Percentiles rank a stretch among this genome's conserved stretches.
These are phyloP conservation scores for Haematococcus sp. DNA, from an alignment of 139 green algal species.

Conservation along the genomic window DNA sequence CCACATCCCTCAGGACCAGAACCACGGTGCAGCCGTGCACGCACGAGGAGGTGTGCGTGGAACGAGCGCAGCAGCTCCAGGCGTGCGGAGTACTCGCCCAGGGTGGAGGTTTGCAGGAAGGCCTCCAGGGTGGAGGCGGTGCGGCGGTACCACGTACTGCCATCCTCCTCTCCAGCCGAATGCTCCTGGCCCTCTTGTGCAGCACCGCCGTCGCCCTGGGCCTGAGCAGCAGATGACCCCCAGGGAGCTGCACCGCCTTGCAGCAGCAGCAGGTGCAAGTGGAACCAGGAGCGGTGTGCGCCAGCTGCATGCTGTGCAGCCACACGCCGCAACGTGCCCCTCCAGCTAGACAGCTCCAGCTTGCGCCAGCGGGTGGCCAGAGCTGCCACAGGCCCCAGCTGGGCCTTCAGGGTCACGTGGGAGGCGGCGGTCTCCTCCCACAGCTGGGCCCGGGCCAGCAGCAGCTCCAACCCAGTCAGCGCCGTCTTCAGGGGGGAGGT, in stretches of 20 bases:
- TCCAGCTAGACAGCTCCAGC: constrained; percentile 89
- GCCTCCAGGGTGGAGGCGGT: constrained; percentile 71
- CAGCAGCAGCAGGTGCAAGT: constrained; percentile 76
- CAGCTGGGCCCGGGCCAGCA: constrained; percentile 80
- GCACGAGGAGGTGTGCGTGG: constrained; percentile 44
- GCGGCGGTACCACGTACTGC: constrained; percentile 22
- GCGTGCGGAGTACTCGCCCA: constrained; percentile 82
- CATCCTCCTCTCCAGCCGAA: background rate
- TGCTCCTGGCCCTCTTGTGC: constrained; percentile 13
- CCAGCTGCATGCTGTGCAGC: constrained; percentile 46
- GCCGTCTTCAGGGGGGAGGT: constrained; percentile 73
- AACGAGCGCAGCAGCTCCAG: constrained; percentile 76
- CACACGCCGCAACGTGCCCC: constrained; percentile 55
- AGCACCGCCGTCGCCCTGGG: constrained; percentile 6
- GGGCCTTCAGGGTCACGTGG: constrained; percentile 66
- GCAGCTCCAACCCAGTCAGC: constrained; percentile 92
- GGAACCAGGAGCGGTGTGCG: constrained; percentile 84
- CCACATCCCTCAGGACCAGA: background rate
- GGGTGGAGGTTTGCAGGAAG: constrained; percentile 84
- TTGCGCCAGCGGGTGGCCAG: constrained; percentile 86
- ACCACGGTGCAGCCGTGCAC: background rate
- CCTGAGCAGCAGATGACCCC: background rate
- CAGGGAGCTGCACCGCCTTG: background rate
- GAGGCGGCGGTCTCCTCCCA: constrained; percentile 94
- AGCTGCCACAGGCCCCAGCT: constrained; percentile 63